Evolutionary conservation across 164 flowering plant genomes (phyloP).

Genomic region (Chloranthus sessilifolius): DNA sequence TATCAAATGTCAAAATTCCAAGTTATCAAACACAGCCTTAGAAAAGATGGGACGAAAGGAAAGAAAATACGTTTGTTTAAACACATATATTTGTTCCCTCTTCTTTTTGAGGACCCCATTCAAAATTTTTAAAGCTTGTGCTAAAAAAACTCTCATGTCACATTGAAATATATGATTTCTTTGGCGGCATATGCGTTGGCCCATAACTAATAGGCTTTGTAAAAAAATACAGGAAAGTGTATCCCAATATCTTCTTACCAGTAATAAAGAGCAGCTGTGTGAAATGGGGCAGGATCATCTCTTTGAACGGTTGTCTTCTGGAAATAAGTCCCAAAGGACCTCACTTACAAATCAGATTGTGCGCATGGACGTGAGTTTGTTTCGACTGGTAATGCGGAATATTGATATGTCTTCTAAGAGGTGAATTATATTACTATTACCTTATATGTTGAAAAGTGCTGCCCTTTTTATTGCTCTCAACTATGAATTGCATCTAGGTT

Average conservation of each 20-base stretch:
- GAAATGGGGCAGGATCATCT: conserved; percentile 83
- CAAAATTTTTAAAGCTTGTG: too few species aligned
- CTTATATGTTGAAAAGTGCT: background rate
- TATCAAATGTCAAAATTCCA: too few species aligned
- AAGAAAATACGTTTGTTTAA: too few species aligned
- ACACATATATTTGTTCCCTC: too few species aligned
- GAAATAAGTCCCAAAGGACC: conserved; percentile 57
- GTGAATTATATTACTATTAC: conserved; percentile 23
- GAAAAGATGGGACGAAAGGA: too few species aligned
- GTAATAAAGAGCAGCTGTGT: conserved; percentile 71
- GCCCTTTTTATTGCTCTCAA: too few species aligned
- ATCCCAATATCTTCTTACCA: conserved; percentile 53
- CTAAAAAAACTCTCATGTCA: too few species aligned
- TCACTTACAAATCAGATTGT: conserved; percentile 71
- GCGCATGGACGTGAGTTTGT: conserved; percentile 56
- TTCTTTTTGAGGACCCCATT: too few species aligned
- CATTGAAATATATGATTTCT: too few species aligned
- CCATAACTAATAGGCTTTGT: conserved; percentile 6
- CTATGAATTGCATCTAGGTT: too few species aligned
- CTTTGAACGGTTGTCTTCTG: conserved; percentile 70
- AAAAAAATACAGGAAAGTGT: conserved; percentile 65
- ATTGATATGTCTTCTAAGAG: conserved; percentile 37
- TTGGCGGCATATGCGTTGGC: too few species aligned
- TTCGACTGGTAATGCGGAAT: conserved; percentile 55
- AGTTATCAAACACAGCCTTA: too few species aligned